These are phyloP conservation scores for Oryza punctata DNA, from an alignment of 176 grass and related monocot species.

Conservation along the genomic window DNA sequence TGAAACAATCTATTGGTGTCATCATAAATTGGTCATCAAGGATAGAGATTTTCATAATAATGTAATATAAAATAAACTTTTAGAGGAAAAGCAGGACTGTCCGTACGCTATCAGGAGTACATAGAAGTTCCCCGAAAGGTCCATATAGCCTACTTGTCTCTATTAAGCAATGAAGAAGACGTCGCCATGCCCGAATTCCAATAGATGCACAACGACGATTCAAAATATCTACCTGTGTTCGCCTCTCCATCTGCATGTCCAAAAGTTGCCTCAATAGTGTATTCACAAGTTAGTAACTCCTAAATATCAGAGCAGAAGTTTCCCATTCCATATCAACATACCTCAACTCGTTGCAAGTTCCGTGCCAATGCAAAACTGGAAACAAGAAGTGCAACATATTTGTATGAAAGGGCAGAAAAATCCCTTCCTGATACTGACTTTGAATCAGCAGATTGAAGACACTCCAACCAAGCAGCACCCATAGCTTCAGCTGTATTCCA, in stretches of 20 bases:
- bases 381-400: conserved; percentile 85
- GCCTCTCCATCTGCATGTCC: conserved; percentile 73
- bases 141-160: conserved; percentile 79
- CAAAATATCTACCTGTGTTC: conserved; percentile 64
- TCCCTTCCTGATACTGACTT: conserved; percentile 73
- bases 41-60: conserved; percentile 28
- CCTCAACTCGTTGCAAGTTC: conserved; percentile 73
- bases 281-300: conserved; percentile 2
- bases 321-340: conserved; percentile 39
- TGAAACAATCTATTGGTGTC: not conserved
- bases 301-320: conserved; percentile 19
- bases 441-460: conserved; percentile 68
- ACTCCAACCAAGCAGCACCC: conserved; percentile 84
- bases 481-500: conserved; percentile 87
- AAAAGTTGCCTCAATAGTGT: conserved; percentile 38
- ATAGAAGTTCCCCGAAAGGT: conserved; percentile 72
- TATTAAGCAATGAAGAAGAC: conserved; percentile 70
- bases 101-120: conserved; percentile 63
- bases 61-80: conserved; percentile 19
- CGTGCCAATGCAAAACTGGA: conserved; percentile 76
- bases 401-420: conserved; percentile 75
- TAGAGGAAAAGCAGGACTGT: conserved; percentile 35
- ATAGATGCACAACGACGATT: conserved; percentile 48
- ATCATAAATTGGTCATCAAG: not conserved
- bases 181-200: conserved; percentile 66